These are phyloP conservation scores for Cubamyces sp. DNA, from an alignment of 768 basidiomycete species.

Conservation along the genomic window DNA sequence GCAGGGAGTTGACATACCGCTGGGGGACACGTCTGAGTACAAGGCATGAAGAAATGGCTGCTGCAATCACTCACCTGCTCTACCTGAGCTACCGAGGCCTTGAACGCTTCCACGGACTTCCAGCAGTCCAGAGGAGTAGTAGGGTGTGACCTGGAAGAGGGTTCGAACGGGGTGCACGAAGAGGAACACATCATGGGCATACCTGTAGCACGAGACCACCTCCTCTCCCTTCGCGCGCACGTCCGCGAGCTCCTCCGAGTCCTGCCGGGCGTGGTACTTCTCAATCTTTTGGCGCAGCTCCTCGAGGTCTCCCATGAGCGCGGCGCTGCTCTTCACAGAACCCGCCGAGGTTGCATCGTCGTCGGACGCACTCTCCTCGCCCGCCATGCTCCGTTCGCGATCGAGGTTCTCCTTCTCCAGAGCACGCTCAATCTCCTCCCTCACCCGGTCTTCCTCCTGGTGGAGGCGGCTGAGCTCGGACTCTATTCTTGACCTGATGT, in stretches of 20 bases:
- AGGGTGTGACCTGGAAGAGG: slow-evolving; percentile 42
- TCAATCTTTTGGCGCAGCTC: slow-evolving; percentile 75
- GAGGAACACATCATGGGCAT: slow-evolving; percentile 31
- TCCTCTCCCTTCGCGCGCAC: slow-evolving; percentile 61
- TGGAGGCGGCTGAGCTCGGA: slow-evolving; percentile 68
- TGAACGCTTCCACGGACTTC: slow-evolving; percentile 73
- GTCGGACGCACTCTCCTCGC: slow-evolving; percentile 37
- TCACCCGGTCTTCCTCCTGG: slow-evolving; percentile 70
- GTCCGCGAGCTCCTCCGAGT: slow-evolving; percentile 56
- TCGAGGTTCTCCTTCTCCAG: slow-evolving; percentile 90
- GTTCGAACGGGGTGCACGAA: not conserved
- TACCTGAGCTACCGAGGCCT: slow-evolving; percentile 62
- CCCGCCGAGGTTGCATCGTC: slow-evolving; percentile 39
- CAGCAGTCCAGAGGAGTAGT: slow-evolving; percentile 71
- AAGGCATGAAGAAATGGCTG: not conserved
- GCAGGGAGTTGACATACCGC: slow-evolving; percentile 64
- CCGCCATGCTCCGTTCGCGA: slow-evolving; percentile 62
- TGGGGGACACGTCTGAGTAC: slow-evolving; percentile 35
- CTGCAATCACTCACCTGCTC: slow-evolving; percentile 57
- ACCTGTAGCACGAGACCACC: slow-evolving; percentile 80
- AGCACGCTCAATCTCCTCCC: slow-evolving; percentile 72
- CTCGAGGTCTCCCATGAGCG: slow-evolving; percentile 74
- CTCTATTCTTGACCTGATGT: slow-evolving; percentile 72
- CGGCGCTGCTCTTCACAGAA: slow-evolving; percentile 58
- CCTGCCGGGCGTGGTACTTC: slow-evolving; percentile 60